Evolutionary conservation across 345 rosid species (phyloP), one percentile per base, ranked within the genome.

Genomic region (Pelargonium nanum): DNA sequence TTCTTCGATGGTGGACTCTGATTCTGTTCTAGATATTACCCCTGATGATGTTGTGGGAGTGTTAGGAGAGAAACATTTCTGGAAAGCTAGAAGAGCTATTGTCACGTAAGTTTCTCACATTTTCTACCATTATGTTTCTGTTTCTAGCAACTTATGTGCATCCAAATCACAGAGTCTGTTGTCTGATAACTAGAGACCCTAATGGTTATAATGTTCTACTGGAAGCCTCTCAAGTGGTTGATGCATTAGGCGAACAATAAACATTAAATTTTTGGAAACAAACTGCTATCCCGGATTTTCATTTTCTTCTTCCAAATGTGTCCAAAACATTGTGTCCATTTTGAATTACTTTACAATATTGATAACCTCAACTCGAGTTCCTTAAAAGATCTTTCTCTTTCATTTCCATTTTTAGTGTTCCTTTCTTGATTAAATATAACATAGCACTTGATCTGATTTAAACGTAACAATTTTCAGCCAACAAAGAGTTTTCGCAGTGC

Each of bases 61-160:
- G 34, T 75, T 91, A 16, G 98, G 96, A 54, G 80, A 84, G 67
- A 80, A 81, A 55, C 81, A 67, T 65, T 91, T 88, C 63, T 83
- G 84, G 94, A 78, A 81, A 68, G 81, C 82, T 17, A 81, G 94
- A 79, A 74, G 76, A 63, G 81, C 75, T 52, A 80, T 91, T 65
- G 75, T 79, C 75, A 72, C 81, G 97, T 91, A 84, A 82, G 87
- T 74, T n/a, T 74, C 57, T 44, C 67, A 2, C n/a, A 13, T 40
- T 53, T 26, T 55, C 52, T 64, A n/a, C n/a, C n/a, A n/a, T 25
- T 16, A 19, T 54, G 44, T 61, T 19, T n/a, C 3, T 40, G 28
- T 69, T 2, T 32, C 7, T 50, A 28, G 67, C 56, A 25, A 53
- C 61, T 48, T 45, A 40, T 62, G 45, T 19, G 24, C 52, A 24